Percentiles rank a stretch among this genome's conserved stretches.
These are phyloP conservation scores for Silene coronaria DNA, from an alignment of 179 eudicot species.

Conservation along the genomic window DNA sequence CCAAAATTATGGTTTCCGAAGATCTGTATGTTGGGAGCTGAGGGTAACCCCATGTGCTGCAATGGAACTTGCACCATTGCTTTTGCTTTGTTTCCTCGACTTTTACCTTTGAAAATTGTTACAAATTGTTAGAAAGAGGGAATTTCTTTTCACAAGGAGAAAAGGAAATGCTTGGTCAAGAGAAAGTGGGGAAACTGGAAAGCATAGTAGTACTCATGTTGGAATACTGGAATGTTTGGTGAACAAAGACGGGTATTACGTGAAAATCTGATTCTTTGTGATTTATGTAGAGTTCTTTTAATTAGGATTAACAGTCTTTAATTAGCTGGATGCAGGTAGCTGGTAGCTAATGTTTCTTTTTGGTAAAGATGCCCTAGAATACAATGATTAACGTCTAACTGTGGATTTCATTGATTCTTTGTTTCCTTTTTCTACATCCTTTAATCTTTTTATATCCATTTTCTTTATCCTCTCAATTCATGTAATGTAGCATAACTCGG, in stretches of 20 bases:
- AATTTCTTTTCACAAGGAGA: slow-evolving; percentile 9
- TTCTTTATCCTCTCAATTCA: not conserved
- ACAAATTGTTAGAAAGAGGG: slow-evolving; percentile 11
- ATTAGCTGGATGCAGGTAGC: not conserved
- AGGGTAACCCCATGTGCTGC: slow-evolving; percentile 12
- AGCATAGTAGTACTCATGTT: slow-evolving; percentile 14
- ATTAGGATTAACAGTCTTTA: not conserved
- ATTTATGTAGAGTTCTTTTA: not conserved
- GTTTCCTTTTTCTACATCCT: not conserved
- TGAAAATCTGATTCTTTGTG: slow-evolving; percentile 9
- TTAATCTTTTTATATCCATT: not conserved
- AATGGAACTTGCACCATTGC: slow-evolving; percentile 20
- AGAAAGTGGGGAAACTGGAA: slow-evolving; percentile 3
- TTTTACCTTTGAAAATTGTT: slow-evolving; percentile 14
- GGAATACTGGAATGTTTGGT: not conserved
- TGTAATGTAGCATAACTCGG: too few species aligned
- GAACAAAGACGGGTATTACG: not conserved
- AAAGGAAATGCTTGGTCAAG: slow-evolving; percentile 17
- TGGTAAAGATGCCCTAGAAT: not conserved
- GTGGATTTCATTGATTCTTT: slow-evolving; percentile 11
- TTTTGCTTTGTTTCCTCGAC: slow-evolving; percentile 5
- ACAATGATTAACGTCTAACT: slow-evolving; percentile 6
- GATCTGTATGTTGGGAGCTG: slow-evolving; percentile 2
- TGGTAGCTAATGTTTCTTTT: not conserved
- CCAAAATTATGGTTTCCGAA: not conserved